Evolutionary conservation across 2,329 filamentous ascomycete genomes (phyloP).

Genomic region (Acrocalymma vagum): DNA sequence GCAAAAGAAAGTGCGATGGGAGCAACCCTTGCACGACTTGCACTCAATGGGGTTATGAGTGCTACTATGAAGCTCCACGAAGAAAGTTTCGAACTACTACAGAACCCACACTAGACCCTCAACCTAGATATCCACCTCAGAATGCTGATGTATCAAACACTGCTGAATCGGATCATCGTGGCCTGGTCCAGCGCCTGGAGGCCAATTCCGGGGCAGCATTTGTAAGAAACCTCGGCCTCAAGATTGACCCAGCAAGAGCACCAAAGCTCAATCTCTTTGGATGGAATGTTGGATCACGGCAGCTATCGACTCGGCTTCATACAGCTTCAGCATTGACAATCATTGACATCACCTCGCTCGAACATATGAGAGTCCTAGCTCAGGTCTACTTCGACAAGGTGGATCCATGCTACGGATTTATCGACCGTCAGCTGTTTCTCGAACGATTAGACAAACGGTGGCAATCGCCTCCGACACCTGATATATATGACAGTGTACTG

Average conservation of each 20-base stretch:
- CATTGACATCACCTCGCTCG: conserved; percentile 56
- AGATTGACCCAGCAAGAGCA: conserved; percentile 62
- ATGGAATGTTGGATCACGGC: conserved; percentile 59
- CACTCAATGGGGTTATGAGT: conserved; percentile 62
- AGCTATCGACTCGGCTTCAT: conserved; percentile 21
- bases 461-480: conserved; percentile 33
- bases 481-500: conserved; percentile 58
- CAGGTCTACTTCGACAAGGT: conserved; percentile 63
- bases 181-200: conserved; percentile 57
- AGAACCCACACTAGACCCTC: conserved; percentile 24
- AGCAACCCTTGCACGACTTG: conserved; percentile 63
- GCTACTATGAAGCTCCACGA: conserved; percentile 55
- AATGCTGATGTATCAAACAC: conserved; percentile 4
- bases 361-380: conserved; percentile 58
- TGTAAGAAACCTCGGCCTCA: conserved; percentile 60
- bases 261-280: conserved; percentile 64
- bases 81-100: conserved; percentile 32
- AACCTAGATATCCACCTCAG: conserved; percentile 18
- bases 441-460: conserved; percentile 43
- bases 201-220: conserved; percentile 68
- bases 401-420: conserved; percentile 62
- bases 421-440: conserved; percentile 45
- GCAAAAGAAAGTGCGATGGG: conserved; percentile 66
- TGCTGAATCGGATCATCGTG: conserved; percentile 11
- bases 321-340: conserved; percentile 37